Evolutionary conservation across 2,329 filamentous ascomycete species (phyloP).

Genomic region (Scedosporium dehoogii): DNA sequence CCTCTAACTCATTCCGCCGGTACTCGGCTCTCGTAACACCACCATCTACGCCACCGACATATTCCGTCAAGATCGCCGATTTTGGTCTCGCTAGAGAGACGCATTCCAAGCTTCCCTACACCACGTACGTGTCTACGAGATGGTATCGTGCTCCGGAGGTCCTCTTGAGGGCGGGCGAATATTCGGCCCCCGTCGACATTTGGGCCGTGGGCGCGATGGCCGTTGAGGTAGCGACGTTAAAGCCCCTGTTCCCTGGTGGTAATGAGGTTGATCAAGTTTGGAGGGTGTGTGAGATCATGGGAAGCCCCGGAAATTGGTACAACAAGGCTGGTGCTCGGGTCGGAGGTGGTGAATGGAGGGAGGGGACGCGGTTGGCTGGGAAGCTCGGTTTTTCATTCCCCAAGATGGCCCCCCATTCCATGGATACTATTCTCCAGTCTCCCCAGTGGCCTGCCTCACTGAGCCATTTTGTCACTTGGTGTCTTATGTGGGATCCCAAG

Average conservation of each 20-base stretch:
- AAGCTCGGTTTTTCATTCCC: slow-evolving; percentile 98
- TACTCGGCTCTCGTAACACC: slow-evolving; percentile 92
- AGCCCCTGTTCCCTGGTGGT: slow-evolving; percentile 91
- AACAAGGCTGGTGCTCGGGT: slow-evolving; percentile 81
- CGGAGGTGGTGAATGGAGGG: slow-evolving; percentile 94
- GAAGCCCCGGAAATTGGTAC: slow-evolving; percentile 96
- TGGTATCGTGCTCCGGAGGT: slow-evolving; percentile 98
- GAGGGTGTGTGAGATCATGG: slow-evolving; percentile 99
- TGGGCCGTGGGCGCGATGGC: slow-evolving; percentile 99
- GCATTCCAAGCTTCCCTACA: slow-evolving; percentile 92
- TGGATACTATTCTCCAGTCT: slow-evolving; percentile 84
- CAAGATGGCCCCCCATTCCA: slow-evolving; percentile 95
- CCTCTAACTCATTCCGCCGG: slow-evolving; percentile 74
- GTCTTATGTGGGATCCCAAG: slow-evolving; percentile 97
- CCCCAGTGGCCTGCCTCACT: slow-evolving; percentile 88
- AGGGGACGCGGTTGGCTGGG: slow-evolving; percentile 82
- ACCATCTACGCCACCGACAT: slow-evolving; percentile 83
- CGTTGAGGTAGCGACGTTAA: slow-evolving; percentile 91
- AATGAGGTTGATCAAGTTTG: slow-evolving; percentile 99
- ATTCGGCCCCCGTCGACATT: slow-evolving; percentile 95
- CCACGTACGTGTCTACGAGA: slow-evolving; percentile 93
- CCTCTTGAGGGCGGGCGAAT: slow-evolving; percentile 84
- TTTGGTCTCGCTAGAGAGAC: slow-evolving; percentile 97
- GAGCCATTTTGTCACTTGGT: slow-evolving; percentile 94
- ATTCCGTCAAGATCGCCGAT: slow-evolving; percentile 97